Percentiles rank a stretch among this genome's conserved stretches.
These are phyloP conservation scores for Hibiscus tridactylites DNA, from an alignment of 345 rosid species.

Conservation along the genomic window DNA sequence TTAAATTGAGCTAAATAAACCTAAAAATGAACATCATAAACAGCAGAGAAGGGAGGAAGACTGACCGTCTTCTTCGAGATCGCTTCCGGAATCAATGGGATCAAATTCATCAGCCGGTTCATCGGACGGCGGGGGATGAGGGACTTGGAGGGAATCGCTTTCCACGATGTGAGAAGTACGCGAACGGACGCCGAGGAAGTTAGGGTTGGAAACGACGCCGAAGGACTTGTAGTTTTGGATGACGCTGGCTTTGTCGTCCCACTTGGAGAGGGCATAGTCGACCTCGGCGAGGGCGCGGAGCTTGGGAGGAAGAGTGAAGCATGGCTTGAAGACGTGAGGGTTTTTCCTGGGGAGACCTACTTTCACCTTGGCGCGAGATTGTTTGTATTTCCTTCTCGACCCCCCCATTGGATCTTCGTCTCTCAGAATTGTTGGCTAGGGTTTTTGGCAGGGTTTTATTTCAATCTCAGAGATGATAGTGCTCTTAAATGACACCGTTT, in stretches of 20 bases:
- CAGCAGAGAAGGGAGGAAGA: background rate
- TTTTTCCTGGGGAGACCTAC: slow-evolving; percentile 82
- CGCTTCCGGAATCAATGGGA: slow-evolving; percentile 65
- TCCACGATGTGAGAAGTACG: slow-evolving; percentile 66
- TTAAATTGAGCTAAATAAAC: background rate
- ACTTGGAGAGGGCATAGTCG: slow-evolving; percentile 38
- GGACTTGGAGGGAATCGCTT: slow-evolving; percentile 58
- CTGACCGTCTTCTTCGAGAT: slow-evolving; percentile 90
- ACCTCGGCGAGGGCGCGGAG: slow-evolving; percentile 52
- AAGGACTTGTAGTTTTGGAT: slow-evolving; percentile 81
- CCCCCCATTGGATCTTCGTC: slow-evolving; percentile 49
- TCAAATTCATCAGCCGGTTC: slow-evolving; percentile 40
- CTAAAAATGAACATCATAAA: background rate
- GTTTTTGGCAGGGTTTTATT: slow-evolving; percentile 8
- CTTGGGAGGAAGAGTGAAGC: slow-evolving; percentile 84
- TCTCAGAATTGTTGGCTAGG: slow-evolving; percentile 4
- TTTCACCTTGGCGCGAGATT: slow-evolving; percentile 61
- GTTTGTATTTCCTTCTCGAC: slow-evolving; percentile 81
- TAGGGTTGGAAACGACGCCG: slow-evolving; percentile 86
- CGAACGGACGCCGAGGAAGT: slow-evolving; percentile 60
- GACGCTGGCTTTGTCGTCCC: slow-evolving; percentile 85
- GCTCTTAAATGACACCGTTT: background rate
- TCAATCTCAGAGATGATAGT: background rate
- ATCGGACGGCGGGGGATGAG: slow-evolving; percentile 38
- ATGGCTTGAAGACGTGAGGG: slow-evolving; percentile 64